phyloP scores from a whole-genome alignment of 2,329 filamentous ascomycete genomes.

The Podosphaera aphanis region DNA sequence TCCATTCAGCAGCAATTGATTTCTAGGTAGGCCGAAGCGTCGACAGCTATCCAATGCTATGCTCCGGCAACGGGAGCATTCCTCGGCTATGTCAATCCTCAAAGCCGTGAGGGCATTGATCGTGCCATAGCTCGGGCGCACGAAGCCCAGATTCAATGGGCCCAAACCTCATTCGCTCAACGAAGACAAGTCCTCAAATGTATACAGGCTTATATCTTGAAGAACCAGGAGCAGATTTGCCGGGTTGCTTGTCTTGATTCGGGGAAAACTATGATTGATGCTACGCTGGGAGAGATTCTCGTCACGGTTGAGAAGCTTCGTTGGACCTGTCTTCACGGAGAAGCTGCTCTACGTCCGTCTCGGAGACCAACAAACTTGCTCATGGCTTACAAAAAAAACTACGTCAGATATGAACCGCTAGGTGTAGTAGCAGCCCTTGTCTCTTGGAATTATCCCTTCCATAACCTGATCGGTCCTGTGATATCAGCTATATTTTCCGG shows the following conservation, averaged over 20 bases:
- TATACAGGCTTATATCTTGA: conserved; percentile 60
- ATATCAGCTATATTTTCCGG: conserved; percentile 80
- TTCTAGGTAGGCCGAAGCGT: conserved; percentile 27
- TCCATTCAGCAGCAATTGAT: conserved; percentile 4
- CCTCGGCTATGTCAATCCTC: conserved; percentile 57
- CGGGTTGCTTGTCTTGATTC: conserved; percentile 72
- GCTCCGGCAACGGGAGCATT: conserved; percentile 72
- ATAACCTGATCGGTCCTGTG: conserved; percentile 79
- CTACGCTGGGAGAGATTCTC: conserved; percentile 78
- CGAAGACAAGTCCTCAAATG: conserved; percentile 59
- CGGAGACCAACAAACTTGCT: conserved; percentile 67
- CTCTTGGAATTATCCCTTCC: conserved; percentile 94
- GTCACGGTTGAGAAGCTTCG: conserved; percentile 83
- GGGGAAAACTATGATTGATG: conserved; percentile 90
- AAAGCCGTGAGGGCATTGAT: conserved; percentile 57
- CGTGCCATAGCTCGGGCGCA: conserved; percentile 49
- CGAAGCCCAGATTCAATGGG: conserved; percentile 56
- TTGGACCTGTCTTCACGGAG: conserved; percentile 83
- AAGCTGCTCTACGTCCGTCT: conserved; percentile 50
- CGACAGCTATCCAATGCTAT: conserved; percentile 57
- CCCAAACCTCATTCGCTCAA: conserved; percentile 51
- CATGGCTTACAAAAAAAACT: conserved; percentile 88
- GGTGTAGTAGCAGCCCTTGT: conserved; percentile 84
- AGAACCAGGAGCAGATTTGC: conserved; percentile 74
- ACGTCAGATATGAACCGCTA: conserved; percentile 72